A percentile compares a stretch with the other conserved stretches of the same genome.
phyloP scores from a whole-genome alignment of 2,329 filamentous ascomycete genomes.

The Emericellopsis cladophorae region DNA sequence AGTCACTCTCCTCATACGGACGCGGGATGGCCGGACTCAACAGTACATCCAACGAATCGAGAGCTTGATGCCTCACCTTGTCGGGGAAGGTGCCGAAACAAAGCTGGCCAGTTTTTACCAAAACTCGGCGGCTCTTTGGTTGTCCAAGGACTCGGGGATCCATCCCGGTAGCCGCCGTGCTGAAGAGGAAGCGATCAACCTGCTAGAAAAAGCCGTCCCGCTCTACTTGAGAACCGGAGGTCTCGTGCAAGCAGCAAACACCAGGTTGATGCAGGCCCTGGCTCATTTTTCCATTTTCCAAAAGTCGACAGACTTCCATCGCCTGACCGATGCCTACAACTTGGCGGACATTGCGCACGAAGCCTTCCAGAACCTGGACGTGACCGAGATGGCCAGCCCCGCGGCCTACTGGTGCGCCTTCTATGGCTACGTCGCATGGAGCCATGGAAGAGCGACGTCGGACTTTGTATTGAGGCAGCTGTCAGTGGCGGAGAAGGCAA shows the following conservation, averaged over 20 bases:
- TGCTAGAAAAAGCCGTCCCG: neutral
- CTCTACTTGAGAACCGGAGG: neutral
- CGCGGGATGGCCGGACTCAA: neutral
- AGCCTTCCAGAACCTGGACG: neutral
- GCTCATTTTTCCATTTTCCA: neutral
- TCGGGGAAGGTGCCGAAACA: neutral
- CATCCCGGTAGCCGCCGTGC: too few relatives aligned
- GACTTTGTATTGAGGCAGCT: neutral
- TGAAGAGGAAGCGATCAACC: neutral
- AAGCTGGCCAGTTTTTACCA: neutral
- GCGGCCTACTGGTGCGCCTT: neutral
- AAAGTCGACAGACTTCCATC: neutral
- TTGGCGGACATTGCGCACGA: neutral
- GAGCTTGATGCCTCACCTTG: neutral
- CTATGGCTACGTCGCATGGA: neutral
- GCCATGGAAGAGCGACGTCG: neutral
- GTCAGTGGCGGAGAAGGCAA: constrained; percentile 1
- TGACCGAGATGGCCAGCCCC: neutral
- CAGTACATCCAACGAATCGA: neutral
- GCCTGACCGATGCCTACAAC: neutral
- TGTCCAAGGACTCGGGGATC: too few relatives aligned
- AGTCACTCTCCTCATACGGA: neutral
- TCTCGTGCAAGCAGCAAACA: neutral
- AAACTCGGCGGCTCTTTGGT: neutral
- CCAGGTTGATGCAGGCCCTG: neutral